Base-by-base conservation (phyloP, 164 flowering plant genomes). In the Berberis vulgaris region DNA sequence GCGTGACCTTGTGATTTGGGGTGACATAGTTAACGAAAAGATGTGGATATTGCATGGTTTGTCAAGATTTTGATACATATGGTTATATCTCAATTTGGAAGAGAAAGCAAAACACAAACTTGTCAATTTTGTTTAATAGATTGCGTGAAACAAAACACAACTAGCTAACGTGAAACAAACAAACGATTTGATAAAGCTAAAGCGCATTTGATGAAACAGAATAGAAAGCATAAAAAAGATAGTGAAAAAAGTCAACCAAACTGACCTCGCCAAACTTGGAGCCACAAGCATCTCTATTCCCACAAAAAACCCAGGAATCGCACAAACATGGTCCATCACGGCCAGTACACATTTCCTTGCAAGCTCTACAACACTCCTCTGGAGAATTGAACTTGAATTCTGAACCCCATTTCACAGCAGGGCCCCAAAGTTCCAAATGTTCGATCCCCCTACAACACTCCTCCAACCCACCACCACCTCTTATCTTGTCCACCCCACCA, bases 261-360 rank as follows among this genome's bases (percentile, higher is more conserved):
- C 79, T 70, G 45, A 89, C 98, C 88, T 92, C 91, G 43, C 98
- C 96, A 59, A 83, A 92, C 71, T 83, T 77, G 1, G 79, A 54
- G 3, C 96, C 96, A 65, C 98, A 92, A 63, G 81, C 62, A 61
- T 80, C 70, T 60, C 57, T 77, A 66, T 84, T 78, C 40, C 93
- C 96, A 52, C 98, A 92, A 71, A 86, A 92, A 26, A 94, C 99
- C 99, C 99, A 94, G 0, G 90, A 63, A 80, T 94, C 89, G 59
- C 99, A 94, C 74, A 87, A 77, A 70, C 97, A 91, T 41, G 88
- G 88, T 46, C 96, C 96, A 61, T 78, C 87, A 42, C 69, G 73
- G 10, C 92, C 95, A 53, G 67, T 78, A 53, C 99, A 91, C 99
- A 94, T 89, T 1, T 63, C 78, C 70, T 89, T 94, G 73, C 99